Evolutionary conservation across 345 rosid genomes (phyloP), one percentile per base, ranked within the genome.

Genomic region (Aethionema arabicum): DNA sequence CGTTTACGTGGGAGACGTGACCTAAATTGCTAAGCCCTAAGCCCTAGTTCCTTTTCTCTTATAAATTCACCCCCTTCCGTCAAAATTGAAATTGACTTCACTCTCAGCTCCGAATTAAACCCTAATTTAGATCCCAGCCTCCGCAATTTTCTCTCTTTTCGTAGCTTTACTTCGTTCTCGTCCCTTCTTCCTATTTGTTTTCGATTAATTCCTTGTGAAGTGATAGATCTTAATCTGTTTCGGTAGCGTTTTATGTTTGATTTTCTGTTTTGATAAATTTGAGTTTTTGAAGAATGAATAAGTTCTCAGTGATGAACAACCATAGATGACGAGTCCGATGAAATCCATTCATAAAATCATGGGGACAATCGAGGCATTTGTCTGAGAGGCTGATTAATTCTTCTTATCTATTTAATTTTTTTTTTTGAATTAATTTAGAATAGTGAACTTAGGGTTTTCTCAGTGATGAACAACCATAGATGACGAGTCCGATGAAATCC

Each of bases 311-410:
- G 84, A 80, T 75, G 82, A 75, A 11, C 8, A 77, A 8, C 5
- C 8, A 39, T 32, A 64, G 86, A 82, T 82, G 86, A 82, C 83
- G 83, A 82, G 83, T 82, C 83, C 69, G 81, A 77, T 66, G 6
- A 32, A 58, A n/a, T 80, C 80, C 82, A 75, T 76, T 82, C 82
- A 64, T 62, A 21, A 42, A 63, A 77, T 40, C 67, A 49, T 77
- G 84, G 67, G 70, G 84, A 79, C 79, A 77, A 73, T 49, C 69
- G 87, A 82, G 84, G 84, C 87, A 76, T 77, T 82, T 82, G 84
- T 71, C 80, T 62, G 84, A 82, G 87, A 71, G 80, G 72, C 65
- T 49, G 5, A 60, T 0, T 21, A 21, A 21, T 21, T 21, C 27
- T 21, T 21, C 27, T 1, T 21, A 37, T 37, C 40, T 6, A 6